These are phyloP conservation scores for Lecanicillium sp. DNA, from an alignment of 2,329 filamentous ascomycete genomes.

Conservation along the genomic window DNA sequence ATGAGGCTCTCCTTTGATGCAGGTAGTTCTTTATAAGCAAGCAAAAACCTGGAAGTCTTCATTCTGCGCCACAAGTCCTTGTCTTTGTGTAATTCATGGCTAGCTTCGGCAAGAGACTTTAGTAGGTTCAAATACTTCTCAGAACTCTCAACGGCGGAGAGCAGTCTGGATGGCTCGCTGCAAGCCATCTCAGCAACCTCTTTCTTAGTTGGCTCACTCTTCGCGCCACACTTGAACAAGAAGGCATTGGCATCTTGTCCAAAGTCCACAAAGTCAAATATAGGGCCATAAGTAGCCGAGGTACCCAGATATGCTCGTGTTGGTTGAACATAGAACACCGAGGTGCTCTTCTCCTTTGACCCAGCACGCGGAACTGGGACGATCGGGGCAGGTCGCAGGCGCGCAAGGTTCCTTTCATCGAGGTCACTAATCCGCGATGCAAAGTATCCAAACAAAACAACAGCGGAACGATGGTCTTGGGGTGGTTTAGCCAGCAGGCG, in stretches of 20 bases:
- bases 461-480: slow-evolving; percentile 55
- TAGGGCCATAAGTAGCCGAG: slow-evolving; percentile 65
- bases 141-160: slow-evolving; percentile 68
- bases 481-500: slow-evolving; percentile 68
- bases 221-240: slow-evolving; percentile 79
- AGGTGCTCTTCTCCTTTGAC: slow-evolving; percentile 32
- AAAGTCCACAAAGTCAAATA: slow-evolving; percentile 97
- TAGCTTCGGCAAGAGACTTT: slow-evolving; percentile 69
- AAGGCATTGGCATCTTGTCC: slow-evolving; percentile 82
- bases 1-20: slow-evolving; percentile 37
- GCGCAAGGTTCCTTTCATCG: slow-evolving; percentile 49
- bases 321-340: slow-evolving; percentile 47
- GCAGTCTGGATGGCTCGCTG: slow-evolving; percentile 71
- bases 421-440: slow-evolving; percentile 70
- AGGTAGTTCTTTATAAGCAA: slow-evolving; percentile 72
- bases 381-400: slow-evolving; percentile 58
- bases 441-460: slow-evolving; percentile 75
- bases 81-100: slow-evolving; percentile 64
- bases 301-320: slow-evolving; percentile 73
- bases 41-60: slow-evolving; percentile 66
- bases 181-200: slow-evolving; percentile 84
- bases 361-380: slow-evolving; percentile 53
- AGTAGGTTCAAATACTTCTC: slow-evolving; percentile 85
- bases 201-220: slow-evolving; percentile 77
- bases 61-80: slow-evolving; percentile 71